Conservation (phyloP, 352 stramenopile species). For the Globisporangium nodosum region DNA sequence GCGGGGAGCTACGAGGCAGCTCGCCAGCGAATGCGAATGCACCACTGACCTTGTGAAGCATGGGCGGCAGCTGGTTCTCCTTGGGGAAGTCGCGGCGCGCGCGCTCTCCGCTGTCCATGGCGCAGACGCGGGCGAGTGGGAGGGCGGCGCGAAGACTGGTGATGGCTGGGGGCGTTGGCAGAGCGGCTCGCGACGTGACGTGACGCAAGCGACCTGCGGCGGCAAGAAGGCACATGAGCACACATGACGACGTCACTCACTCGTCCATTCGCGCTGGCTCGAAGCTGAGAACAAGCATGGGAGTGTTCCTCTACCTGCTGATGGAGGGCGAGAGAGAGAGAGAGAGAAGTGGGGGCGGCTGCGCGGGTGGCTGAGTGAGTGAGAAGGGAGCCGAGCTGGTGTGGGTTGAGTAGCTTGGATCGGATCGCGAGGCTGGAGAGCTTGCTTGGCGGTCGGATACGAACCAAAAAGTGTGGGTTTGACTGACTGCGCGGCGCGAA, state of each 20-base stretch:
- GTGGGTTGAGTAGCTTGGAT: background rate
- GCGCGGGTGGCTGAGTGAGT: too few species aligned
- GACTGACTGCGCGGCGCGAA: background rate
- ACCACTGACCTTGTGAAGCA: conserved; percentile 12
- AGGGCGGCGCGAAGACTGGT: background rate
- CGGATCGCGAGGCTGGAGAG: background rate
- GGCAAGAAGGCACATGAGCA: too few species aligned
- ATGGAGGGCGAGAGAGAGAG: too few species aligned
- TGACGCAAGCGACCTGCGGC: background rate
- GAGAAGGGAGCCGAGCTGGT: too few species aligned
- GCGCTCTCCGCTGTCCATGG: conserved; percentile 20
- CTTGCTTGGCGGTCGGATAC: background rate
- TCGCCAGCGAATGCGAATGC: conserved; percentile 2
- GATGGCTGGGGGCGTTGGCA: background rate
- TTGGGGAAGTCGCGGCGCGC: conserved; percentile 14
- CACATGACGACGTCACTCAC: background rate
- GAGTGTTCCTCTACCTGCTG: too few species aligned
- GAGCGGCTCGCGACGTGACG: background rate
- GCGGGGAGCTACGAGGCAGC: conserved; percentile 5
- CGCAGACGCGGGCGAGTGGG: conserved; percentile 1
- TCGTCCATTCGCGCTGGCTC: background rate
- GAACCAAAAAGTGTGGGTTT: conserved; percentile 4
- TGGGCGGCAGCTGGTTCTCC: conserved; percentile 18
- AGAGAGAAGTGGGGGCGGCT: too few species aligned
- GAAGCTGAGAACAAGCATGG: too few species aligned